A percentile compares a stretch with the other conserved stretches of the same genome.
phyloP scores from a whole-genome alignment of 805 yeast species.

The Blastobotrys chiropterorum region DNA sequence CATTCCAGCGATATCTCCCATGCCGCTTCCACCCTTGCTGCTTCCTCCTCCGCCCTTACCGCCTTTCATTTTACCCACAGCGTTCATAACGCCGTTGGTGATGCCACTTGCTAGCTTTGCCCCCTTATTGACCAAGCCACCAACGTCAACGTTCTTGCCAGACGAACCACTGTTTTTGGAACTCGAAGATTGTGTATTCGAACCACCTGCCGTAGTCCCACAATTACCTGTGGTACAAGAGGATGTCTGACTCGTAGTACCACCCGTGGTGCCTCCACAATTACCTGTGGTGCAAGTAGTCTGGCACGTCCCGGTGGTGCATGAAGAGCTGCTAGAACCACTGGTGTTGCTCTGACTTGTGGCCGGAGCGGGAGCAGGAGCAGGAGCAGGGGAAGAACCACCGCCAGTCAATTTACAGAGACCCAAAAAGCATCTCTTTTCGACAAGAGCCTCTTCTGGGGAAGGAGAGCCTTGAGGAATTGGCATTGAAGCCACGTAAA shows the following conservation, averaged over 20 bases:
- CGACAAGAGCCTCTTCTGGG: neutral
- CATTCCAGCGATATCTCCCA: neutral
- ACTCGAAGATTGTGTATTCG: neutral
- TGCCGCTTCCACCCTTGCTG: neutral
- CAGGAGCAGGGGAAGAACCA: neutral
- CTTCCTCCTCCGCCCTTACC: neutral
- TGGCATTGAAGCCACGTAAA: neutral
- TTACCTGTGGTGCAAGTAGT: neutral
- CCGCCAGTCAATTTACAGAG: neutral
- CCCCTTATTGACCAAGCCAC: neutral
- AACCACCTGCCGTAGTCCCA: no score
- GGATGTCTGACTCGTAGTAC: no score
- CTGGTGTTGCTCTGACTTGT: neutral
- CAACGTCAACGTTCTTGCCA: neutral
- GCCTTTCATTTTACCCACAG: neutral
- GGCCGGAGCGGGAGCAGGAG: slow-evolving; percentile 2
- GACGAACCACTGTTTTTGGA: neutral
- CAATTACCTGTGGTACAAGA: neutral
- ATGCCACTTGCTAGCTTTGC: neutral
- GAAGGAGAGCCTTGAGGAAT: neutral
- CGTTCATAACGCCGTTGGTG: neutral
- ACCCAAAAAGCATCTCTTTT: neutral
- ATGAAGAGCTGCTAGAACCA: neutral
- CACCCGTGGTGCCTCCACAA: no score
- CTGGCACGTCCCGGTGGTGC: neutral